Conservation (phyloP, 129 eudicot genomes). For the Daucus carota region DNA sequence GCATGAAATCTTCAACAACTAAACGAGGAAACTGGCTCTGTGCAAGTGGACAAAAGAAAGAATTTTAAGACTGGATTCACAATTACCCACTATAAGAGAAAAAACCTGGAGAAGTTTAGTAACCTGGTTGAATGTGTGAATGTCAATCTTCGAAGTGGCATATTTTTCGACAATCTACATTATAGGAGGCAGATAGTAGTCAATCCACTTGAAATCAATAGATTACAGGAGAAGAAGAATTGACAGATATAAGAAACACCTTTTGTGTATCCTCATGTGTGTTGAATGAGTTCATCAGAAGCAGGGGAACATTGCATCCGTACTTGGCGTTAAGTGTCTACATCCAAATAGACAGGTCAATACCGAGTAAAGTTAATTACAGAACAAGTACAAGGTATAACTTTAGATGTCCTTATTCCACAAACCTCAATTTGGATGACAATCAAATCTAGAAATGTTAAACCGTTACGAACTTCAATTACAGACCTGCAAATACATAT, state of each 20-base stretch:
- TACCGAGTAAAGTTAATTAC: constrained; percentile 8
- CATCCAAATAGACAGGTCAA: constrained; percentile 16
- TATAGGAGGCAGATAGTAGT: not conserved
- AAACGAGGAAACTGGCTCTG: constrained; percentile 94
- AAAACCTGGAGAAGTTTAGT: not conserved
- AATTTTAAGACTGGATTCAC: not conserved
- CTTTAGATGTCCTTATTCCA: not conserved
- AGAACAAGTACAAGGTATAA: not conserved
- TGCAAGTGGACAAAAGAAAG: constrained; percentile 7
- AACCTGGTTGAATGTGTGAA: constrained; percentile 95
- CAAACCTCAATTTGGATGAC: constrained; percentile 89
- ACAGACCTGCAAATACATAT: constrained; percentile 60
- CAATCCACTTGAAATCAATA: not conserved
- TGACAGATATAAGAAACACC: constrained; percentile 30
- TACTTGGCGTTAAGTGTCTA: constrained; percentile 75
- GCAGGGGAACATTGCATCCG: constrained; percentile 90
- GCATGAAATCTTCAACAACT: constrained; percentile 72
- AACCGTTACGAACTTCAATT: constrained; percentile 88
- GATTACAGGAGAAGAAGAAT: not conserved
- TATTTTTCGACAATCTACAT: constrained; percentile 81
- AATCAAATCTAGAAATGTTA: constrained; percentile 84
- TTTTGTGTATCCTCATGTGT: constrained; percentile 93
- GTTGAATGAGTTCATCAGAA: constrained; percentile 95
- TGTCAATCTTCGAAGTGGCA: constrained; percentile 54
- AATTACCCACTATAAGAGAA: not conserved